Conservation (phyloP, 2,329 filamentous ascomycete species). For the Didymella keratinophila region DNA sequence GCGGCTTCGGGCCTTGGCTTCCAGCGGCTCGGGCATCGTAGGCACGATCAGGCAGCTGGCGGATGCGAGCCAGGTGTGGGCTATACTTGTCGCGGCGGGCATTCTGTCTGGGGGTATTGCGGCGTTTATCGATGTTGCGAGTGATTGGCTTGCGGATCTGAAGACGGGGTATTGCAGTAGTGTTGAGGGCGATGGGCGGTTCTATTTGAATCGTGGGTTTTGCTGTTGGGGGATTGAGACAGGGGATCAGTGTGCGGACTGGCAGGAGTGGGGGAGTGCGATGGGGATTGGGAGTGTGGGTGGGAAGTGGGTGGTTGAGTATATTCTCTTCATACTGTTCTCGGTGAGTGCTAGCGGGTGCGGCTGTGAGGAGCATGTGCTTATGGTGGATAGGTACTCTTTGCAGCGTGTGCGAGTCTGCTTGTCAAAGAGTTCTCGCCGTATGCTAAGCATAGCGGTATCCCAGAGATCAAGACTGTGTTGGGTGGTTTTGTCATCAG, state of each 20-base stretch:
- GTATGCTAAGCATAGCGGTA: constrained; percentile 93
- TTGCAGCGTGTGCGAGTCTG: constrained; percentile 78
- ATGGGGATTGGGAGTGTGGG: constrained; percentile 70
- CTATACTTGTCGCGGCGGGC: constrained; percentile 85
- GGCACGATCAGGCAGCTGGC: constrained; percentile 76
- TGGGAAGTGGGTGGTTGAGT: constrained; percentile 84
- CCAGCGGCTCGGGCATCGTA: constrained; percentile 72
- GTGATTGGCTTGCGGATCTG: constrained; percentile 91
- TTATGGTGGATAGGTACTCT: constrained; percentile 66
- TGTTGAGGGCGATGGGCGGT: constrained; percentile 78
- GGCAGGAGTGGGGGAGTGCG: constrained; percentile 83
- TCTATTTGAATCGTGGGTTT: constrained; percentile 90
- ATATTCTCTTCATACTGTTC: constrained; percentile 84
- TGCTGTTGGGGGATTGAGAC: constrained; percentile 89
- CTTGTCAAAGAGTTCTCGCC: constrained; percentile 84
- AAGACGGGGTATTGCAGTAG: constrained; percentile 88
- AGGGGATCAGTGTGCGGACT: constrained; percentile 81
- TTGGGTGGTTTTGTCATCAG: constrained; percentile 92
- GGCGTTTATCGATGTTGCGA: constrained; percentile 86
- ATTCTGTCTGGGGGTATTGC: constrained; percentile 84
- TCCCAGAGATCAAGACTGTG: constrained; percentile 97
- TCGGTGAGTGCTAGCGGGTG: constrained; percentile 66
- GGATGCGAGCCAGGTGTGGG: constrained; percentile 91
- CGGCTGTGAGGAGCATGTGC: constrained; percentile 1
- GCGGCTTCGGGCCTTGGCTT: constrained; percentile 77